A percentile compares a stretch with the other conserved stretches of the same genome.
These are phyloP conservation scores for Cyclostephanos invisitatus DNA, from an alignment of 108 stramenopile genomes.

Conservation along the genomic window DNA sequence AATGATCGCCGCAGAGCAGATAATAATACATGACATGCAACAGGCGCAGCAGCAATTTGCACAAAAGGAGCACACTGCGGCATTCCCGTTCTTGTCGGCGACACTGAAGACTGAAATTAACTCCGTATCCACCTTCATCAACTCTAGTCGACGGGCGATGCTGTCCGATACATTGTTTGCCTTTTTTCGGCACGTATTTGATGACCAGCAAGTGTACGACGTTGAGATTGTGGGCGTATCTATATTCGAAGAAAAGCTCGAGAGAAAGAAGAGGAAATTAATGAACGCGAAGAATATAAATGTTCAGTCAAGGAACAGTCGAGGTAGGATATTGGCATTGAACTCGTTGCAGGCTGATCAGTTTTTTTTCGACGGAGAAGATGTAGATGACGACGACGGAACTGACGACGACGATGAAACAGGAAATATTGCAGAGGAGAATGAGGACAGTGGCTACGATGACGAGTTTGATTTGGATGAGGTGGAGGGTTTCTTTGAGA, in stretches of 20 bases:
- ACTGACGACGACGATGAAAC: background rate
- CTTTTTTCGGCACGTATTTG: conserved; percentile 37
- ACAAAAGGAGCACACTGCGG: background rate
- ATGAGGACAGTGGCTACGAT: background rate
- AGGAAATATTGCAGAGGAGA: background rate
- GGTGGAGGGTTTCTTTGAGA: background rate
- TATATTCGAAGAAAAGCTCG: conserved; percentile 38
- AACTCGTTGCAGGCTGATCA: conserved; percentile 5
- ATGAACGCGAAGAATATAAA: background rate
- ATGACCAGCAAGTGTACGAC: conserved; percentile 38
- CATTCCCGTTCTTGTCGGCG: conserved; percentile 38
- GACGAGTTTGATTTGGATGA: background rate
- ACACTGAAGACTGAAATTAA: conserved; percentile 20
- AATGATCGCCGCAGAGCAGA: conserved; percentile 9
- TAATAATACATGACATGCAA: conserved; percentile 15
- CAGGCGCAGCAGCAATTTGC: conserved; percentile 13
- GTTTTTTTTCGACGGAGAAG: background rate
- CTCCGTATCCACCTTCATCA: conserved; percentile 25
- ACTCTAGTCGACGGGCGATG: background rate
- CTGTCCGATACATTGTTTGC: conserved; percentile 18
- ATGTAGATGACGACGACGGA: conserved; percentile 2
- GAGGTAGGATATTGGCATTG: conserved; percentile 2
- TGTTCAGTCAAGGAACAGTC: background rate
- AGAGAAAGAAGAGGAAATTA: background rate
- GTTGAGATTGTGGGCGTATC: conserved; percentile 26